These are phyloP conservation scores for Calonectria multiphialidica DNA, from an alignment of 2,329 filamentous ascomycete genomes.

Conservation along the genomic window DNA sequence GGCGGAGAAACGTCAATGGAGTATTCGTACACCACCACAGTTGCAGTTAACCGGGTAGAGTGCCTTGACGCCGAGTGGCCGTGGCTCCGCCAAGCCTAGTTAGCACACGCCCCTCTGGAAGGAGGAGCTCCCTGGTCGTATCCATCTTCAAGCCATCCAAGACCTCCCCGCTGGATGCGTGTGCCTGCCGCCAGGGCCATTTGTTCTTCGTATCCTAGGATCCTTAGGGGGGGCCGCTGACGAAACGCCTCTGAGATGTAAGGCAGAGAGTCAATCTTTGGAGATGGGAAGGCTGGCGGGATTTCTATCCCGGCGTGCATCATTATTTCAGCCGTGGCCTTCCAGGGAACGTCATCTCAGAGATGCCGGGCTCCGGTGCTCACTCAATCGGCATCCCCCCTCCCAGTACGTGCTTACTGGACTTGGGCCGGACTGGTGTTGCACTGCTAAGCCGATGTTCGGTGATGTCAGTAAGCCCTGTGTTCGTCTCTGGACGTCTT, in stretches of 20 bases:
- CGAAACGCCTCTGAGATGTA: not conserved
- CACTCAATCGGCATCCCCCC: not conserved
- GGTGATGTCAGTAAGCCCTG: constrained; percentile 42
- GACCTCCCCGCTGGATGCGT: not conserved
- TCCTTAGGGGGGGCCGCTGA: not conserved
- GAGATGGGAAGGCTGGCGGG: constrained; percentile 3
- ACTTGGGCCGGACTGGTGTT: not conserved
- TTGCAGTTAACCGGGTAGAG: constrained; percentile 23
- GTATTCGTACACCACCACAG: constrained; percentile 4
- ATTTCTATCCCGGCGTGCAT: constrained; percentile 21
- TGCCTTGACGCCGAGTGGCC: constrained; percentile 35
- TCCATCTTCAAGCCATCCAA: not conserved
- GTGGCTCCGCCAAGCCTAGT: constrained; percentile 33
- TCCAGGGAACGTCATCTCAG: constrained; percentile 19
- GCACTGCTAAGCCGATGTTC: constrained; percentile 9
- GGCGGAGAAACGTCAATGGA: constrained; percentile 18
- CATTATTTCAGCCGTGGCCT: constrained; percentile 13
- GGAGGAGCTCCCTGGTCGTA: constrained; percentile 11
- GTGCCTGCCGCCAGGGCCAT: constrained; percentile 3
- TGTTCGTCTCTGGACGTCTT: constrained; percentile 6
- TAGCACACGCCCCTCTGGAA: constrained; percentile 26
- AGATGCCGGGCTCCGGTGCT: constrained; percentile 19
- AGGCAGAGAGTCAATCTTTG: not conserved
- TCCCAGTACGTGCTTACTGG: not conserved
- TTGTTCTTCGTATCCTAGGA: not conserved